Conservation (phyloP, 2,329 filamentous ascomycete genomes). For the Scolecobasidium constrictum region DNA sequence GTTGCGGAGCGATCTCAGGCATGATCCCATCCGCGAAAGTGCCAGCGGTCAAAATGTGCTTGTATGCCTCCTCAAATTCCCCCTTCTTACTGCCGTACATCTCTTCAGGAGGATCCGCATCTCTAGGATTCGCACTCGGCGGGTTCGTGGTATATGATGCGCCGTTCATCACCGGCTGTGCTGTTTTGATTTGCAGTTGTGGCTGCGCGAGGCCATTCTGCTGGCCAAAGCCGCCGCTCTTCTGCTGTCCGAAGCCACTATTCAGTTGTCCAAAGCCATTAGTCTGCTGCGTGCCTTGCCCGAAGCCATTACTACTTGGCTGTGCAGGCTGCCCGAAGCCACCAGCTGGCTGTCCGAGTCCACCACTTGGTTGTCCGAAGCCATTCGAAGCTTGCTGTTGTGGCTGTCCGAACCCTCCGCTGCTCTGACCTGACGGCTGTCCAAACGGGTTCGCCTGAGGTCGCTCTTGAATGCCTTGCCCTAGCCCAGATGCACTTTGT, state of each 20-base stretch:
- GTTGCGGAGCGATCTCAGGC: slow-evolving; percentile 7
- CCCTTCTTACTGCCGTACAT: slow-evolving; percentile 5
- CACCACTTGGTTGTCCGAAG: slow-evolving; percentile 11
- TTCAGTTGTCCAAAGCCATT: too few relatives aligned
- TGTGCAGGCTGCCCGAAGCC: slow-evolving; percentile 13
- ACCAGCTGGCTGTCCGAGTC: slow-evolving; percentile 4
- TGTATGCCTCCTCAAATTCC: slow-evolving; percentile 4
- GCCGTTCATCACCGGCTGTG: not conserved
- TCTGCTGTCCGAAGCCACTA: not conserved
- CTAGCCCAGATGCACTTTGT: too few relatives aligned
- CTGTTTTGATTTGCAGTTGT: not conserved
- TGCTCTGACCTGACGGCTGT: too few relatives aligned
- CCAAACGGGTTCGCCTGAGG: slow-evolving; percentile 9
- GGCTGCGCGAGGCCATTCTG: not conserved
- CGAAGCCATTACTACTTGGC: slow-evolving; percentile 9
- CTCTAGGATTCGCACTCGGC: not conserved
- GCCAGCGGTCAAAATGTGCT: not conserved
- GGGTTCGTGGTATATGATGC: not conserved
- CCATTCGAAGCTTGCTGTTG: too few relatives aligned
- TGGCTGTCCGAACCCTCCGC: too few relatives aligned
- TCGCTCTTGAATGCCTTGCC: too few relatives aligned
- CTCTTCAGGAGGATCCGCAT: slow-evolving; percentile 7
- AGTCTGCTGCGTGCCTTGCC: slow-evolving; percentile 3
- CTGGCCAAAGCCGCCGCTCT: not conserved
- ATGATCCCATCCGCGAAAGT: slow-evolving; percentile 8